Conservation (phyloP, 352 stramenopile genomes). For the Phytophthora lateralis region DNA sequence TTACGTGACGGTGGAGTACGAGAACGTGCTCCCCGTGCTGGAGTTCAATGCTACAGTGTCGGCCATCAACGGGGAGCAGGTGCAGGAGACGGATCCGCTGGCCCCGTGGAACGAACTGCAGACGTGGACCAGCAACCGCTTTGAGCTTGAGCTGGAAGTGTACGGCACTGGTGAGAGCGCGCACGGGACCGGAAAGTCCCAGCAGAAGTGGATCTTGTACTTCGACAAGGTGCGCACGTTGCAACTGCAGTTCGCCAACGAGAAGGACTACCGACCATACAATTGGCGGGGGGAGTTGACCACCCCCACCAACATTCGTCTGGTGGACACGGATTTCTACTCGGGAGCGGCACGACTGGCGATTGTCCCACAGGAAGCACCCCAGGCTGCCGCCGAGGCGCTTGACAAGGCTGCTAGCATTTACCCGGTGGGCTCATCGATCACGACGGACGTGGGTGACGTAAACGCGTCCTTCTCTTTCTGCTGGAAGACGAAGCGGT, state of each 20-base stretch:
- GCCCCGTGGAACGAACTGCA: conserved; percentile 31
- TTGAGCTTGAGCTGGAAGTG: conserved; percentile 73
- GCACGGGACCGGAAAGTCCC: conserved; percentile 21
- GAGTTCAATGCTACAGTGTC: conserved; percentile 71
- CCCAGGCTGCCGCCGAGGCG: conserved; percentile 26
- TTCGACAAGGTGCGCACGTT: conserved; percentile 71
- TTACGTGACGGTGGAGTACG: conserved; percentile 86
- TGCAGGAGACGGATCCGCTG: conserved; percentile 37
- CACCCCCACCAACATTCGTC: conserved; percentile 70
- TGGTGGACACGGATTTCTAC: conserved; percentile 74
- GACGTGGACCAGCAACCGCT: conserved; percentile 62
- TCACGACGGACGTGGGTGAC: conserved; percentile 44
- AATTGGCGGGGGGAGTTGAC: conserved; percentile 70
- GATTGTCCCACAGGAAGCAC: conserved; percentile 50
- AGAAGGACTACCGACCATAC: conserved; percentile 72
- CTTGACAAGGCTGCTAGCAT: conserved; percentile 61
- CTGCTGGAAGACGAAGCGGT: conserved; percentile 62
- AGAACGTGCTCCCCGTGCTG: conserved; percentile 65
- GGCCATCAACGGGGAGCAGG: conserved; percentile 52
- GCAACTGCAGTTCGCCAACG: conserved; percentile 64
- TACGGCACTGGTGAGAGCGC: conserved; percentile 52
- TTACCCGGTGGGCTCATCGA: conserved; percentile 52
- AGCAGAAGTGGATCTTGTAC: conserved; percentile 79
- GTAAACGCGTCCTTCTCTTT: conserved; percentile 48
- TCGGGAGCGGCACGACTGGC: conserved; percentile 61